These are phyloP conservation scores for Rhodotorula paludigena DNA, from an alignment of 768 basidiomycete genomes.

Conservation along the genomic window DNA sequence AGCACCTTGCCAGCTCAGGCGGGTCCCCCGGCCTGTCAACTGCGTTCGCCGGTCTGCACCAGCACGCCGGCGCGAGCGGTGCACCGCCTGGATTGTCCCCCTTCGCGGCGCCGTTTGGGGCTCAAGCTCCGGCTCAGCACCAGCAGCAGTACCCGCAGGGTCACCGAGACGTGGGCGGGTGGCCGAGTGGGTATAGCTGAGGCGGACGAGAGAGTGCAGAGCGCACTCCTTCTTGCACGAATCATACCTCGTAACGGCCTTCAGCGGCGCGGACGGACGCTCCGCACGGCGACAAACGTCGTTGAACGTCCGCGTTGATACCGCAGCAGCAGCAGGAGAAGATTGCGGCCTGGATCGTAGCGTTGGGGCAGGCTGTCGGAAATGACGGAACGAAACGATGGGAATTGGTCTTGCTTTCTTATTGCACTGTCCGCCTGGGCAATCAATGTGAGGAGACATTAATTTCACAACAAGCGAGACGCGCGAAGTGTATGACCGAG, in stretches of 20 bases:
- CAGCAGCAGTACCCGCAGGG: not conserved
- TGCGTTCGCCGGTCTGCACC: constrained; percentile 8
- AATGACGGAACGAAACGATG: too few species aligned
- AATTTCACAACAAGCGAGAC: not conserved
- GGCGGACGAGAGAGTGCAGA: not conserved
- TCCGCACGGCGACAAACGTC: too few species aligned
- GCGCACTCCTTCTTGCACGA: not conserved
- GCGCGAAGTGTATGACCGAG: not conserved
- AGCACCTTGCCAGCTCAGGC: not conserved
- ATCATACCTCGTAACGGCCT: too few species aligned
- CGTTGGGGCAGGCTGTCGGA: too few species aligned
- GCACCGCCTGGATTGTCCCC: not conserved
- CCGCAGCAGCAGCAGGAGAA: too few species aligned
- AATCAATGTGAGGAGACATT: too few species aligned
- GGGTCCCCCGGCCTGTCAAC: constrained; percentile 12
- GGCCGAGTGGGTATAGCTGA: not conserved
- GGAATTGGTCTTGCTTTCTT: too few species aligned
- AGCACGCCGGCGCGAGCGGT: not conserved
- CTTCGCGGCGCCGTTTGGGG: not conserved
- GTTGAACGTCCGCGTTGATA: too few species aligned
- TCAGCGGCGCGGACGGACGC: too few species aligned
- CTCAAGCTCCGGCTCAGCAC: too few species aligned
- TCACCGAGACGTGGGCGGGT: not conserved
- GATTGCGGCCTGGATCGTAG: too few species aligned
- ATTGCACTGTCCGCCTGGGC: too few species aligned